Base-by-base conservation (phyloP, 1,284 basidiomycete genomes). In the Sphaerobolus stellatus region DNA sequence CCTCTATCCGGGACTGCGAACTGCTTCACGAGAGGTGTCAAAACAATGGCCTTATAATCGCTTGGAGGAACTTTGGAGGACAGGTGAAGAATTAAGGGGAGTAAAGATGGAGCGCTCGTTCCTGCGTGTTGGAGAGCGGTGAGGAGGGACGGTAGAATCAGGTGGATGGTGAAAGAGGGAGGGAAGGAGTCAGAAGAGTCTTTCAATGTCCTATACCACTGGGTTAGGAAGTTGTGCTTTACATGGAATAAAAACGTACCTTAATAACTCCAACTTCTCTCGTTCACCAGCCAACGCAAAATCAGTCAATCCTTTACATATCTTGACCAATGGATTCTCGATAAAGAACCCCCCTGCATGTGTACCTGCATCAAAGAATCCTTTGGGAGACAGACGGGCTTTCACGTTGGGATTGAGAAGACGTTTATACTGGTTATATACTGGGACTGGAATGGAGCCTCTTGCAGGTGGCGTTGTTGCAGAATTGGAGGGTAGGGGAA, bases 1-100 rank as follows among this genome's bases (percentile, higher is more conserved):
- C 93, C 94, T 45, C 97, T 82, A 71, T 99, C 95, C 0, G 93
- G 90, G 61, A 86, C 94, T 2, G 88, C 80, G 62, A 82, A 98
- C 25, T 97, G 77, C 68, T 88, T 92, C 46, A 93, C 79, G 0
- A 98, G 76, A 1, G 94, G 92, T 3, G 81, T 81, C 1, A 95
- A 70, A 13, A 97, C 82, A 2, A 82, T 69, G 41, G 79, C 79
- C 2, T 77, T 65, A 63, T 94, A 96, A 52, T 94, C 89, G 25
- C 85, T 79, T 1, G 84, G 80, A 0, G 89, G 73, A 0, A 90
- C 78, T 58, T 84, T 82, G 64, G 83, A 84, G 7, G 92, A 91
- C 33, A 96, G 81, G 48, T 86, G 84, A 20, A 96, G 72, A 2
- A 94, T 85, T 4, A 97, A 75, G 1, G 94, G 93, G 7, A 96